Evolutionary conservation across 2,329 filamentous ascomycete genomes (phyloP).

Genomic region (Penicillium palitans): DNA sequence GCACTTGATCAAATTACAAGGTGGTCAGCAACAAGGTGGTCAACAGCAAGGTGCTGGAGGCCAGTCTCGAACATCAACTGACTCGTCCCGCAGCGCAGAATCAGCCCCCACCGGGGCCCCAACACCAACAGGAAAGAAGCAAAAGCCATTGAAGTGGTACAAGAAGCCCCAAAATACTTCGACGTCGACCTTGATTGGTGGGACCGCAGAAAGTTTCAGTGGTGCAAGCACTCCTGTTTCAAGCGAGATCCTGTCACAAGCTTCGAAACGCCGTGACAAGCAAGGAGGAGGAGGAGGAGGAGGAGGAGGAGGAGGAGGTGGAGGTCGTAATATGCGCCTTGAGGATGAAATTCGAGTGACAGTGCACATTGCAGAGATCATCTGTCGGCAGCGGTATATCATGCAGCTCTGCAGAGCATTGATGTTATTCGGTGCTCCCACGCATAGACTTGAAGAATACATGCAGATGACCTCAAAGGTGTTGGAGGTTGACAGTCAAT

Average conservation of each 20-base stretch:
- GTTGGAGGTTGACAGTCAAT: slow-evolving; percentile 83
- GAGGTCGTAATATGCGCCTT: slow-evolving; percentile 19
- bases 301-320: neutral
- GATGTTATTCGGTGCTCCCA: slow-evolving; percentile 90
- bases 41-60: neutral
- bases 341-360: slow-evolving; percentile 58
- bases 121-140: slow-evolving; percentile 19
- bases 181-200: slow-evolving; percentile 26
- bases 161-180: slow-evolving; percentile 31
- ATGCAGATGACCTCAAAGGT: slow-evolving; percentile 84
- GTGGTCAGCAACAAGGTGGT: slow-evolving; percentile 5
- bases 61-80: slow-evolving; percentile 13
- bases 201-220: slow-evolving; percentile 21
- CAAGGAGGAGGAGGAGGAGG: neutral
- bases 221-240: slow-evolving; percentile 34
- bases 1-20: slow-evolving; percentile 31
- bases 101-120: slow-evolving; percentile 7
- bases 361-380: slow-evolving; percentile 64
- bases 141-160: slow-evolving; percentile 36
- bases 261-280: slow-evolving; percentile 28
- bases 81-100: slow-evolving; percentile 12
- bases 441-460: slow-evolving; percentile 84
- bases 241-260: slow-evolving; percentile 30
- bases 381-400: slow-evolving; percentile 78
- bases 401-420: slow-evolving; percentile 79